Conservation (phyloP, 208 protist species). For the Trichomonas gallinae region DNA sequence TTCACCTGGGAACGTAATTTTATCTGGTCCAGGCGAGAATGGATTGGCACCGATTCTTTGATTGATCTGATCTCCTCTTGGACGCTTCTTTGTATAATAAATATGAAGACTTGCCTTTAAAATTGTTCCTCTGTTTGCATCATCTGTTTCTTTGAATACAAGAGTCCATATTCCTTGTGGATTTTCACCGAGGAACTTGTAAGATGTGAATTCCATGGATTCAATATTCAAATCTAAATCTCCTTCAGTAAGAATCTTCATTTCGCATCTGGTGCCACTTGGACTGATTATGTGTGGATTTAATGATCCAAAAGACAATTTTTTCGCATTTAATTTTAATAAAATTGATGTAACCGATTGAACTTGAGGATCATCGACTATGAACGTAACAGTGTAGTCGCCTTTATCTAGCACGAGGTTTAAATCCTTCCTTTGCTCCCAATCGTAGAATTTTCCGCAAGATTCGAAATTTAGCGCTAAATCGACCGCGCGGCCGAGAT, state of each 20-base stretch:
- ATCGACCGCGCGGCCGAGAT: background rate
- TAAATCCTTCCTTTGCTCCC: background rate
- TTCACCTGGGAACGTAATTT: background rate
- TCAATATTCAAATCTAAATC: background rate
- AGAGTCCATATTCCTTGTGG: background rate
- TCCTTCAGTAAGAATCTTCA: background rate
- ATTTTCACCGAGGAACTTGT: background rate
- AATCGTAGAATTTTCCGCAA: background rate
- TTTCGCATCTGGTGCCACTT: background rate
- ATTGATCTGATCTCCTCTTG: background rate
- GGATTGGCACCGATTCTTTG: background rate
- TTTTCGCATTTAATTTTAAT: background rate
- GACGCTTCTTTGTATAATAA: background rate
- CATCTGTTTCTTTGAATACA: background rate
- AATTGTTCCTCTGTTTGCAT: background rate
- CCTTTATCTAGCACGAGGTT: background rate
- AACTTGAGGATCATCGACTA: background rate
- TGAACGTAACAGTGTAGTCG: background rate
- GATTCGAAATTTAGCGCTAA: background rate
- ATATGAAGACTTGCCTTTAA: background rate
- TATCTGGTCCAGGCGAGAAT: background rate
- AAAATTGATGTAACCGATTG: background rate
- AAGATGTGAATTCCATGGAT: background rate
- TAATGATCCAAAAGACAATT: background rate
- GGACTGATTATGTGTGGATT: background rate